Percentiles rank a stretch among this genome's conserved stretches.
phyloP scores from a whole-genome alignment of 305 asterid species.

The Solanum hybrid region DNA sequence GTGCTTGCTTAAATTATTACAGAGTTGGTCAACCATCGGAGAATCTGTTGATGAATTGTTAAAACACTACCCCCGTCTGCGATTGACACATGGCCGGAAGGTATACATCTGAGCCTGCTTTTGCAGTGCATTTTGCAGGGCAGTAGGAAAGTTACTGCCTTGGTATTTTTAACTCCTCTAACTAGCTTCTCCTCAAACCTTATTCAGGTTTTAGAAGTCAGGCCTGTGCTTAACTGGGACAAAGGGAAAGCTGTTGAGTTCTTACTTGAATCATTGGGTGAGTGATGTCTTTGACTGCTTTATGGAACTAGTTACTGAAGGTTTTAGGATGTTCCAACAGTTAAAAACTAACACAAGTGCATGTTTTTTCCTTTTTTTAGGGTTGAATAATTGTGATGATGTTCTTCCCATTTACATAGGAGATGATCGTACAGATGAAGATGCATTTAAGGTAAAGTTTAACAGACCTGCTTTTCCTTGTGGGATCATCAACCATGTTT shows the following conservation, averaged over 20 bases:
- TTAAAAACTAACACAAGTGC: not conserved
- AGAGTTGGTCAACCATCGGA: constrained; percentile 67
- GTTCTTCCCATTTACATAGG: constrained; percentile 87
- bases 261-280: constrained; percentile 87
- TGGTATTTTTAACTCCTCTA: not conserved
- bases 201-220: constrained; percentile 77
- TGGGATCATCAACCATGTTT: not conserved
- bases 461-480: not conserved
- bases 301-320: not conserved
- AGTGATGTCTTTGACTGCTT: constrained; percentile 16
- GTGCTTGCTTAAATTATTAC: constrained; percentile 14
- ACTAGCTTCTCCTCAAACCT: not conserved
- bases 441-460: constrained; percentile 75
- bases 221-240: constrained; percentile 91
- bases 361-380: constrained; percentile 18
- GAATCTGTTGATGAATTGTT: constrained; percentile 45
- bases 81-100: constrained; percentile 96
- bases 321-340: not conserved
- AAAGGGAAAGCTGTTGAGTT: constrained; percentile 97
- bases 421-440: constrained; percentile 95
- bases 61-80: constrained; percentile 66
- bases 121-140: not conserved
- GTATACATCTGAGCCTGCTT: constrained; percentile 25
- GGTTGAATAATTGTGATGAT: constrained; percentile 51
- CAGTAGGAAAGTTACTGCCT: not conserved